These are phyloP conservation scores for Entomortierella parvispora DNA, from an alignment of 192 early-diverging fungal genomes.

Conservation along the genomic window DNA sequence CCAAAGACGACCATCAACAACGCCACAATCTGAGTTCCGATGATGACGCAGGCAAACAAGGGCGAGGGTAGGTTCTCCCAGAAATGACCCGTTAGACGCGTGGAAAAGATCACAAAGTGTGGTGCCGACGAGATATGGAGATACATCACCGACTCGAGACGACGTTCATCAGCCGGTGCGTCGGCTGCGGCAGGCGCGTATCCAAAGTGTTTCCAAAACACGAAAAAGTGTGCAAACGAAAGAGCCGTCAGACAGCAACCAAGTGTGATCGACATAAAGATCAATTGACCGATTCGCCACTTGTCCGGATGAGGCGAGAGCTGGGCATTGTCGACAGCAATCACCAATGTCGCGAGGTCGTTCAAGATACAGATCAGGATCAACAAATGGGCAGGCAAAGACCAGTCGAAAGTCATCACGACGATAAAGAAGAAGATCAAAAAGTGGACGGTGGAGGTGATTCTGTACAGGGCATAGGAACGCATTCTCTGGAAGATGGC, in stretches of 20 bases:
- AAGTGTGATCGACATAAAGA: slow-evolving; percentile 82
- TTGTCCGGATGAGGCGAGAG: slow-evolving; percentile 93
- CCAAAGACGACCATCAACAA: slow-evolving; percentile 81
- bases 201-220: slow-evolving; percentile 56
- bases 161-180: slow-evolving; percentile 45
- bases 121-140: slow-evolving; percentile 92
- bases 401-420: slow-evolving; percentile 84
- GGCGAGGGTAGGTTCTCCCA: slow-evolving; percentile 86
- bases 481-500: slow-evolving; percentile 97
- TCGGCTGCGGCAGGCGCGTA: slow-evolving; percentile 33
- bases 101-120: slow-evolving; percentile 98
- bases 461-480: slow-evolving; percentile 93
- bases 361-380: slow-evolving; percentile 94
- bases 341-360: slow-evolving; percentile 92
- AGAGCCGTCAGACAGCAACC: slow-evolving; percentile 77
- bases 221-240: slow-evolving; percentile 88
- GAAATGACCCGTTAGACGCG: slow-evolving; percentile 84
- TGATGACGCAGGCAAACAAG: slow-evolving; percentile 81
- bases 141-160: slow-evolving; percentile 92
- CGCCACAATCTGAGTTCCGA: slow-evolving; percentile 92
- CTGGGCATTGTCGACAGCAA: slow-evolving; percentile 94
- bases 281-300: slow-evolving; percentile 94
- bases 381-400: slow-evolving; percentile 80
- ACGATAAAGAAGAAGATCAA: slow-evolving; percentile 96
- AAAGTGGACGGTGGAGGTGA: slow-evolving; percentile 96